Evolutionary conservation across 768 basidiomycete species (phyloP).

Genomic region (Paxillus involutus): DNA sequence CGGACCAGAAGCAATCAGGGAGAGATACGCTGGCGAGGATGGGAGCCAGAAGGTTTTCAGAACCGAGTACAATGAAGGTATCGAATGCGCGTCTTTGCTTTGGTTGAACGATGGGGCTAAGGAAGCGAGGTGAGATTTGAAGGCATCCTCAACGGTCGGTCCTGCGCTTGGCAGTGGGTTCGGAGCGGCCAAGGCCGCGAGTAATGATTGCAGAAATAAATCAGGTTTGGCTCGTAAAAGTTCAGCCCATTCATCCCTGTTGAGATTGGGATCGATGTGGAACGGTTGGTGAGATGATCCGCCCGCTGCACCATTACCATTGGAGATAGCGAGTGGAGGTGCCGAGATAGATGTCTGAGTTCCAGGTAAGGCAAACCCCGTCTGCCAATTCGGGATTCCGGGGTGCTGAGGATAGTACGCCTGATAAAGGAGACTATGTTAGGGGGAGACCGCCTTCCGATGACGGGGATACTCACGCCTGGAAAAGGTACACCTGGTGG

Average conservation of each 20-base stretch:
- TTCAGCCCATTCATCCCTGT: slow-evolving; percentile 64
- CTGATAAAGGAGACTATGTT: slow-evolving; percentile 14
- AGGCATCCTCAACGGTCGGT: slow-evolving; percentile 71
- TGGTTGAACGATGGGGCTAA: slow-evolving; percentile 50
- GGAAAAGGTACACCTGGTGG: slow-evolving; percentile 32
- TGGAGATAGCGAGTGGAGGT: slow-evolving; percentile 35
- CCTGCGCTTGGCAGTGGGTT: slow-evolving; percentile 62
- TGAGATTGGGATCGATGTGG: slow-evolving; percentile 51
- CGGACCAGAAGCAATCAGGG: slow-evolving; percentile 68
- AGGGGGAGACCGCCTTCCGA: neutral
- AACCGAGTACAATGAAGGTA: slow-evolving; percentile 73
- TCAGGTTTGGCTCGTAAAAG: slow-evolving; percentile 56
- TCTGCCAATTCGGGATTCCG: slow-evolving; percentile 30
- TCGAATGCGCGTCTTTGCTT: slow-evolving; percentile 44
- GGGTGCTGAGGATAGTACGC: slow-evolving; percentile 34
- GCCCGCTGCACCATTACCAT: slow-evolving; percentile 13
- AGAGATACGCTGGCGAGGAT: slow-evolving; percentile 73
- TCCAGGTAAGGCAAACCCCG: slow-evolving; percentile 27
- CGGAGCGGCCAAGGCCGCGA: slow-evolving; percentile 59
- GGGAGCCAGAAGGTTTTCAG: slow-evolving; percentile 86
- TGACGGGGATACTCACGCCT: slow-evolving; percentile 18
- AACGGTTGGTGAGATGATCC: slow-evolving; percentile 27
- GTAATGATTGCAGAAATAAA: slow-evolving; percentile 54
- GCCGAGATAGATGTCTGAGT: slow-evolving; percentile 29
- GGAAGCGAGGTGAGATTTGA: slow-evolving; percentile 73